These are phyloP conservation scores for Hypoxylon subgilvum DNA, from an alignment of 495 filamentous ascomycete genomes.

Conservation along the genomic window DNA sequence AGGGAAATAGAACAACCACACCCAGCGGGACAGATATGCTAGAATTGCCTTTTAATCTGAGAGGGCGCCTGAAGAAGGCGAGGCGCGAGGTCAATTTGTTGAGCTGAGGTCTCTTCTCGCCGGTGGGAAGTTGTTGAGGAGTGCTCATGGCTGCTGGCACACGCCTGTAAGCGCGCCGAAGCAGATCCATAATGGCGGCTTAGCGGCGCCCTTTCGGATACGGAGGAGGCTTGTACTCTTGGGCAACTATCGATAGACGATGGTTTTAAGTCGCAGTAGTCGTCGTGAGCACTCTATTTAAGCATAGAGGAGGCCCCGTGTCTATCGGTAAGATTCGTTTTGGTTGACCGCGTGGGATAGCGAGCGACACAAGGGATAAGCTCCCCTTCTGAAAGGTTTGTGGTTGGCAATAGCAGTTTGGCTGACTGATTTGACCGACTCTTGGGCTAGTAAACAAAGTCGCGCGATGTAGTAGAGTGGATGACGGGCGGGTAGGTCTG, in stretches of 20 bases:
- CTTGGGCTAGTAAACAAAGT: too few relatives aligned
- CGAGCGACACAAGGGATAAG: slow-evolving; percentile 37
- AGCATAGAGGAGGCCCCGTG: slow-evolving; percentile 13
- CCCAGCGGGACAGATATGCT: slow-evolving; percentile 92
- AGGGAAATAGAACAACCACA: slow-evolving; percentile 90
- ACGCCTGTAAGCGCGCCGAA: slow-evolving; percentile 59
- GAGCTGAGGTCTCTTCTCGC: slow-evolving; percentile 52
- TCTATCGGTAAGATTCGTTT: slow-evolving; percentile 22
- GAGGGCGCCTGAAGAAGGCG: slow-evolving; percentile 84
- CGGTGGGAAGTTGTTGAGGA: slow-evolving; percentile 51
- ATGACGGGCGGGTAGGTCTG: background rate
- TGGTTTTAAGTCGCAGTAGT: slow-evolving; percentile 13
- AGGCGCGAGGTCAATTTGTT: slow-evolving; percentile 57
- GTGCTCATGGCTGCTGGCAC: slow-evolving; percentile 48
- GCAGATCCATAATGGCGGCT: slow-evolving; percentile 57
- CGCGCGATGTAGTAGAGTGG: background rate
- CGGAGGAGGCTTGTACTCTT: background rate
- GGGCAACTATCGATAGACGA: background rate
- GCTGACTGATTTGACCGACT: too few relatives aligned
- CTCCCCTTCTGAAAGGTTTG: slow-evolving; percentile 9
- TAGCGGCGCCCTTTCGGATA: slow-evolving; percentile 14
- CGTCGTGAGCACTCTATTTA: slow-evolving; percentile 22
- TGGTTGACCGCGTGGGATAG: slow-evolving; percentile 26
- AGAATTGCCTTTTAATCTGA: slow-evolving; percentile 92
- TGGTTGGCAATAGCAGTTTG: slow-evolving; percentile 2